These are phyloP conservation scores for Blastocystis sp. DNA, from an alignment of 352 stramenopile species.

Conservation along the genomic window DNA sequence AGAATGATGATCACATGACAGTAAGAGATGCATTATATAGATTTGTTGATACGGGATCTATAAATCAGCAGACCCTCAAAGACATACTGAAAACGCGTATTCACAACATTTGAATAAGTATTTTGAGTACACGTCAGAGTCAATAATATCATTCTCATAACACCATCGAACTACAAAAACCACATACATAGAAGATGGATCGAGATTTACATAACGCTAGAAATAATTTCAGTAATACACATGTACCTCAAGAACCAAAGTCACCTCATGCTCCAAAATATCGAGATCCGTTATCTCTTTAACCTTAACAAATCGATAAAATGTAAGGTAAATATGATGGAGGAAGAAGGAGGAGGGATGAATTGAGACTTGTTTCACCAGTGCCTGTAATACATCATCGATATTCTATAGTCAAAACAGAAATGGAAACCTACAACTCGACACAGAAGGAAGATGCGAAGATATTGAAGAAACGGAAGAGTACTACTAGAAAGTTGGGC, in stretches of 20 bases:
- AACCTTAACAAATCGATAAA: not conserved
- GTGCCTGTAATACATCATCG: not conserved
- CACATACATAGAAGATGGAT: not conserved
- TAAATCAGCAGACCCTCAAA: not conserved
- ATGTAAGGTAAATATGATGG: not conserved
- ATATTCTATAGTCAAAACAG: not conserved
- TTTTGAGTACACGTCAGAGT: not conserved
- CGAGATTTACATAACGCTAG: not conserved
- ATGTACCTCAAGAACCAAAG: not conserved
- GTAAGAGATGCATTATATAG: not conserved
- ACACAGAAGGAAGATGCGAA: not conserved
- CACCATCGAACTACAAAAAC: not conserved
- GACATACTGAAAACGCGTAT: not conserved
- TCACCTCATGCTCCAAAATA: not conserved
- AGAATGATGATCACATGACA: not conserved
- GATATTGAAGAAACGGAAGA: not conserved
- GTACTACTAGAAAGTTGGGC: not conserved
- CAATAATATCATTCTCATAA: not conserved
- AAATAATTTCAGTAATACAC: not conserved
- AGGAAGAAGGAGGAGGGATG: not conserved
- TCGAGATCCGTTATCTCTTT: not conserved
- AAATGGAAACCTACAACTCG: not conserved
- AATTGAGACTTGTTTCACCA: not conserved
- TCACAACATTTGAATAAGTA: not conserved
- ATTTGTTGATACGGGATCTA: not conserved